Evolutionary conservation across 2,329 filamentous ascomycete species (phyloP), one percentile per base, ranked within the genome.

Genomic region (Arthrobotrys sinensis): DNA sequence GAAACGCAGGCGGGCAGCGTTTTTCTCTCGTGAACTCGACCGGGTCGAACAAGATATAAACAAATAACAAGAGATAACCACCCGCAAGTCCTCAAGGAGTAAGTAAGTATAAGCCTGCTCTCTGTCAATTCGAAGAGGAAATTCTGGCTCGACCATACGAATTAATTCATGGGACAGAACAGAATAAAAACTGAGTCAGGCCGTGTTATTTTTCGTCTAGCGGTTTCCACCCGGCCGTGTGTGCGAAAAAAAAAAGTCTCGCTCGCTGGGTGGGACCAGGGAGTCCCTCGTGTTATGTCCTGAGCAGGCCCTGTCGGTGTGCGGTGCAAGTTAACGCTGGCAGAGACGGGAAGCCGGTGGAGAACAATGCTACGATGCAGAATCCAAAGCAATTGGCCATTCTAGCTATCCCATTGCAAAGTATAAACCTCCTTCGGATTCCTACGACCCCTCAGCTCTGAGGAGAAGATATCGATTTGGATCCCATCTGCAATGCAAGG

Each of bases 121-220:
- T 43, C 16, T 60, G 36, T 28, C 36, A 34, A 60, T 43, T 43
- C 36, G 16, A 40, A 43, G 19, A 24, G 19, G 55, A 43, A 60
- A 32, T 60, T 60, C 55, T 60, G 36, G 55, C 10, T 43, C 55
- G 55, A 60, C 11, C 36, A 34, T 60, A 60, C 55, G 43, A 60
- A 60, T 60, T 28, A 43, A 60, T 60, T 43, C 14, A n/a, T 21
- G 16, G 52, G 55, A 60, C 36, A 40, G 55, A 43, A 43, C 38
- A 32, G 36, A 66, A 66, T 48, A 65, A 72, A 32, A 43, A 60
- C 45, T 21, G 50, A 60, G 36, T 36, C 52, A 43, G 19, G 62
- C 62, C 69, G 70, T 75, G 70, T 75, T 75, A 62, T 67, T 67
- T 67, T 68, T 67, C 45, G 57, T 64, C 60, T 64, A 64, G 60